Conservation (phyloP, 2,329 filamentous ascomycete genomes). For the Pyrenophora teres region DNA sequence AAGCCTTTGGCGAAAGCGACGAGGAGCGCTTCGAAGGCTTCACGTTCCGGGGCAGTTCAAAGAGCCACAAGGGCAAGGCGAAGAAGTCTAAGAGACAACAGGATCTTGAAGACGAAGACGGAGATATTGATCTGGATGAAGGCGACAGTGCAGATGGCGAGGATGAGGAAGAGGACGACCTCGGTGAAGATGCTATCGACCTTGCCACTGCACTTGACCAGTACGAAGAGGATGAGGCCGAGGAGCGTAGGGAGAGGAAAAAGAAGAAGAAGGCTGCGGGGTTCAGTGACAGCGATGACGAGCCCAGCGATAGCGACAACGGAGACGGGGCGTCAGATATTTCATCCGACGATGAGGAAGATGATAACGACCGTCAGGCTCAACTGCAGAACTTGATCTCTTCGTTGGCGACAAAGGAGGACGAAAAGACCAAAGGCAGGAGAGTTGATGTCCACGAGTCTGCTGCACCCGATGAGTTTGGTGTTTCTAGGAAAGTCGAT, state of each 20-base stretch:
- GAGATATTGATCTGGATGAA: slow-evolving; percentile 55
- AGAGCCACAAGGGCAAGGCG: slow-evolving; percentile 55
- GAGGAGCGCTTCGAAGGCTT: slow-evolving; percentile 83
- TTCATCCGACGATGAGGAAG: slow-evolving; percentile 51
- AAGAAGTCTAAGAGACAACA: slow-evolving; percentile 40
- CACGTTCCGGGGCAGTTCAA: slow-evolving; percentile 65
- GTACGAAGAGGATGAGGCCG: slow-evolving; percentile 45
- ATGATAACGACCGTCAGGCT: slow-evolving; percentile 60
- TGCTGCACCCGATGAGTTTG: slow-evolving; percentile 64
- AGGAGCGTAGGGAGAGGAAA: slow-evolving; percentile 34
- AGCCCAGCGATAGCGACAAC: slow-evolving; percentile 54
- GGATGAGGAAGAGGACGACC: slow-evolving; percentile 64
- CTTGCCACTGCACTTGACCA: slow-evolving; percentile 65
- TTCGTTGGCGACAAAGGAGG: slow-evolving; percentile 59
- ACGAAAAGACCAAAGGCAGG: slow-evolving; percentile 39
- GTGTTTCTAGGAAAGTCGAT: slow-evolving; percentile 69
- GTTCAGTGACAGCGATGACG: slow-evolving; percentile 59
- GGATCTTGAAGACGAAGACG: slow-evolving; percentile 27
- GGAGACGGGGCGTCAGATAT: slow-evolving; percentile 57
- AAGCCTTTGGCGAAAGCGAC: slow-evolving; percentile 87
- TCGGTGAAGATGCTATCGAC: slow-evolving; percentile 67
- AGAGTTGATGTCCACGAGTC: slow-evolving; percentile 60
- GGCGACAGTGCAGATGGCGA: slow-evolving; percentile 52
- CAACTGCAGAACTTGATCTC: slow-evolving; percentile 72
- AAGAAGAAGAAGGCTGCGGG: slow-evolving; percentile 48